Conservation (phyloP, 495 filamentous ascomycete species). For the Amphirosellinia nigrospora region DNA sequence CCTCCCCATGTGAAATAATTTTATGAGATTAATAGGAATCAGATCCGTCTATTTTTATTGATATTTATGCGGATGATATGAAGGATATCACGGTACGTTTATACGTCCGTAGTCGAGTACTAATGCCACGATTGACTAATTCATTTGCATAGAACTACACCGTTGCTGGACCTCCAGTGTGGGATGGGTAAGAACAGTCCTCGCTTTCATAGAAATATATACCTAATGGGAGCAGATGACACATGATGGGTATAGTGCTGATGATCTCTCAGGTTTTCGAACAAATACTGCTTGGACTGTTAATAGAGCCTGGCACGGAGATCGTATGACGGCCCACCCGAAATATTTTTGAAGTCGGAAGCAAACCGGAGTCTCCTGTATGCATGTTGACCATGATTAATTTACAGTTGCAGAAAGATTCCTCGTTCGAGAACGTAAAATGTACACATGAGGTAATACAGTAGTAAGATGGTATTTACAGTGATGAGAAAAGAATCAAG, state of each 20-base stretch:
- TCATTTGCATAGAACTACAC: constrained; percentile 45
- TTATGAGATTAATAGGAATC: not conserved
- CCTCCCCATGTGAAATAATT: not conserved
- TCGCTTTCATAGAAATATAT: too few relatives aligned
- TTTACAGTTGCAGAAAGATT: not conserved
- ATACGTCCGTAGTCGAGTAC: not conserved
- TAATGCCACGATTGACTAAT: not conserved
- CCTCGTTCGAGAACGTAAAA: not conserved
- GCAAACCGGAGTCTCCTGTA: too few relatives aligned
- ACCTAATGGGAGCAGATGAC: too few relatives aligned
- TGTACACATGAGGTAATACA: not conserved
- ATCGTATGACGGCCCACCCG: not conserved
- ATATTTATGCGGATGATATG: constrained; percentile 51
- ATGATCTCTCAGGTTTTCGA: constrained; percentile 32
- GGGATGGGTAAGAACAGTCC: constrained; percentile 47
- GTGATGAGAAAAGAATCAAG: not conserved
- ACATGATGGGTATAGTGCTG: not conserved
- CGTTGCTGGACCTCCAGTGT: constrained; percentile 53
- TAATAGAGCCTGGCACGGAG: not conserved
- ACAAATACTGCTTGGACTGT: constrained; percentile 44
- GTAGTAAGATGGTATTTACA: not conserved
- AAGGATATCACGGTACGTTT: constrained; percentile 43
- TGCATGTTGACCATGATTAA: too few relatives aligned
- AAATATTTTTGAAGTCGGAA: too few relatives aligned
- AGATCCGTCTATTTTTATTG: constrained; percentile 59